A percentile compares a stretch with the other conserved stretches of the same genome.
Conservation (phyloP, 2,329 filamentous ascomycete species). For the Pseudogymnoascus sp. region DNA sequence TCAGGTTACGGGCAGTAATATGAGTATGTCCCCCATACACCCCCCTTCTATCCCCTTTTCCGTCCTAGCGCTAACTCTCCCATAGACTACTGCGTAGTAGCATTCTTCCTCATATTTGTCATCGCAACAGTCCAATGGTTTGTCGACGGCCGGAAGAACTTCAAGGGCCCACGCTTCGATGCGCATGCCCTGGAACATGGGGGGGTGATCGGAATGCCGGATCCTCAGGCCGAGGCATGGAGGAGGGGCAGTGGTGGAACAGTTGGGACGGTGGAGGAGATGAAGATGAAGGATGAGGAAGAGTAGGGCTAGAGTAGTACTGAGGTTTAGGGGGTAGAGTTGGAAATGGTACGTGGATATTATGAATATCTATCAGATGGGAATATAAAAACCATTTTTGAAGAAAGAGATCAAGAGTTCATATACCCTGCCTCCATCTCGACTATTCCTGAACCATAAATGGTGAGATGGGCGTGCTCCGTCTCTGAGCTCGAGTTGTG, state of each 20-base stretch:
- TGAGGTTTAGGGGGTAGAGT: constrained; percentile 8
- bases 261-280: constrained; percentile 7
- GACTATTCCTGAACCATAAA: too few species aligned
- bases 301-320: constrained; percentile 3
- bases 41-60: neutral
- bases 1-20: constrained; percentile 49
- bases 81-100: constrained; percentile 21
- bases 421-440: neutral
- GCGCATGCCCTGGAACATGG: constrained; percentile 26
- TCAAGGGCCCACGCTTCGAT: constrained; percentile 35
- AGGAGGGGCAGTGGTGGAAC: neutral
- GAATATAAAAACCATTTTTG: neutral
- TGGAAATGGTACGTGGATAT: neutral
- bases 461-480: too few species aligned
- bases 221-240: neutral
- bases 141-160: constrained; percentile 53
- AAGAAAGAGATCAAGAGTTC: neutral
- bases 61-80: neutral
- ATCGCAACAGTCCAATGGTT: constrained; percentile 45
- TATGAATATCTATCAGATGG: neutral
- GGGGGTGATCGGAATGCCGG: constrained; percentile 16
- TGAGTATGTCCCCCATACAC: constrained; percentile 40
- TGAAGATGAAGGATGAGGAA: constrained; percentile 11
- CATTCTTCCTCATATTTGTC: constrained; percentile 36
- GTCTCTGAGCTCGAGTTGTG: too few species aligned